phyloP scores from a whole-genome alignment of 2,329 filamentous ascomycete species.

The Aspergillus texensis region DNA sequence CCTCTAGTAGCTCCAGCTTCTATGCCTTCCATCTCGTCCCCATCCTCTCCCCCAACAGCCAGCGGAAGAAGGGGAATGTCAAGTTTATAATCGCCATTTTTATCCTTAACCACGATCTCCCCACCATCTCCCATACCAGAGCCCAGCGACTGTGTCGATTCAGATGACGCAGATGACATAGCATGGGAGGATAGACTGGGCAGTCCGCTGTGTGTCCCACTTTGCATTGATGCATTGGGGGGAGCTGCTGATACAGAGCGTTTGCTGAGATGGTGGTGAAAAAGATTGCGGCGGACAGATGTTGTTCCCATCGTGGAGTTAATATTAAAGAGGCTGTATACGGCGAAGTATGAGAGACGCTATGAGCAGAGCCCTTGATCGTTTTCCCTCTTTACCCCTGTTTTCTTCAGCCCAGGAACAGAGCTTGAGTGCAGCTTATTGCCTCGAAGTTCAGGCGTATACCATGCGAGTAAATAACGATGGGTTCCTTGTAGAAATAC shows the following conservation, averaged over 20 bases:
- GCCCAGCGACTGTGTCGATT: slow-evolving; percentile 24
- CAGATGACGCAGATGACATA: slow-evolving; percentile 24
- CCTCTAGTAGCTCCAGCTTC: slow-evolving; percentile 31
- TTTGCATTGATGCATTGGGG: slow-evolving; percentile 22
- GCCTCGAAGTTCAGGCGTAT: too few species aligned
- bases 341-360: background rate
- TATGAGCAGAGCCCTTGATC: background rate
- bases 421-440: background rate
- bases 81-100: slow-evolving; percentile 52
- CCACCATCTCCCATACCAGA: slow-evolving; percentile 35
- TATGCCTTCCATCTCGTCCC: slow-evolving; percentile 45
- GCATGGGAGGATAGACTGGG: slow-evolving; percentile 29
- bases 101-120: slow-evolving; percentile 55
- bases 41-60: slow-evolving; percentile 38
- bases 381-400: background rate
- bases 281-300: slow-evolving; percentile 48
- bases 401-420: background rate
- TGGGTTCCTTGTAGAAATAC: background rate
- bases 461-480: background rate
- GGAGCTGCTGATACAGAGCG: slow-evolving; percentile 40
- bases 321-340: background rate
- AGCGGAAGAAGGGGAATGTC: slow-evolving; percentile 48
- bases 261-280: slow-evolving; percentile 47
- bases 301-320: slow-evolving; percentile 28
- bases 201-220: slow-evolving; percentile 17